Base-by-base conservation (phyloP, 371 early-diverging fungal genomes). In the Mortierella sp. region DNA sequence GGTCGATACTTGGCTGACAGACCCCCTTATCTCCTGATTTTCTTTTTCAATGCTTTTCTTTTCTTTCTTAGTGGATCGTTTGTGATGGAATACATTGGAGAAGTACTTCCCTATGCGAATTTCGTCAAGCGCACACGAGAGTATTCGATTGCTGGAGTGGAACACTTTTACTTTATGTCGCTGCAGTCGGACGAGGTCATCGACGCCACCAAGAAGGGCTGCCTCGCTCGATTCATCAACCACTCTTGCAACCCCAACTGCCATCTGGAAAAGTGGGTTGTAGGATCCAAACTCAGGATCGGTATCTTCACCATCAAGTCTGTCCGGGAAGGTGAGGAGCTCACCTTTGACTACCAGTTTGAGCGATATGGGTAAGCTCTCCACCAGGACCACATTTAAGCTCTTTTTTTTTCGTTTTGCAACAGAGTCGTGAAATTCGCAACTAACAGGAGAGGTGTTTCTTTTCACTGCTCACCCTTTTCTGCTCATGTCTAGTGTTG, bases 101-200 rank as follows among this genome's bases (percentile, higher is more conserved):
- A 99, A 86, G 96, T 99, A 8, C 92, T 99, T 31, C 89, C 97
- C 1, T 88, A 93, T 34, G 78, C 88, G 31, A 94, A 93, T 78
- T 98, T 99, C 84, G 86, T 94, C 38, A 95, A 96, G 81, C 91
- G 99, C 6, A 95, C 96, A 13, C 90, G 91, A 52, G 94, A 94
- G 70, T 98, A 99, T 81, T 94, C 93, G 73, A 77, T 92, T 45
- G 92, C 93, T 70, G 97, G 97, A n/a, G 89, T 93, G 16, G 90
- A 93, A 81, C 99, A 99, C 83, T 98, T 98, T 87, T 99, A 99
- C 79, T 99, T 98, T 88, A 99, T 99, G 99, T 95, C 95, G 68
- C 89, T 99, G 24, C 96, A 97, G 76, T 91, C 93, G 24, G 95
- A 97, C 81, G 97, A 98, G 90, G 94, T 97, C 72, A 96, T 98